Evolutionary conservation across 148 eudicot genomes (phyloP), one percentile per base, ranked within the genome.

Genomic region (Cornus kousa): DNA sequence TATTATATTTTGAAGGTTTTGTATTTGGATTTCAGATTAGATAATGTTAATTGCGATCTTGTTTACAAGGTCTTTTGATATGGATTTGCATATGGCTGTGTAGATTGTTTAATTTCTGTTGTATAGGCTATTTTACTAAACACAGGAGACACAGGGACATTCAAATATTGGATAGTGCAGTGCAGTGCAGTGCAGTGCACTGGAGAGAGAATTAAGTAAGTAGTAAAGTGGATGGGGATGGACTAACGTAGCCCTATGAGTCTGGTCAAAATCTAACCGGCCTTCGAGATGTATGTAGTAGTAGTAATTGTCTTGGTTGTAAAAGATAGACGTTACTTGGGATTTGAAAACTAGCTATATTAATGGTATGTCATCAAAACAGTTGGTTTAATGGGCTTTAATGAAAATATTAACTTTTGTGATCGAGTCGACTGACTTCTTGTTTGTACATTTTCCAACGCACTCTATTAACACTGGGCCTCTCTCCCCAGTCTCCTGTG

Each of bases 261-360:
- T 74, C 48, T 65, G 37, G 78, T 80, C 69, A 80, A 80, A 73
- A 83, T 55, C 33, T 57, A 55, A 9, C 24, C 7, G 19, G 32
- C n/a, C 48, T 64, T 74, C 48, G 32, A 74, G 77, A 74, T 60
- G 48, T n/a, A 28, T 28, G 28, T 28, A 28, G 28, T 28, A 28
- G 28, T 28, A 74, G 64, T 17, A n/a, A 16, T 73, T 75, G 68
- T 71, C 48, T 66, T 72, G 80, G 74, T 68, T 80, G 86, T 77
- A 74, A 76, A 67, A 76, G 71, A 67, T 66, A 28, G 64, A 48
- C 40, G 62, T 46, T 28, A 28, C 28, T 28, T 67, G 64, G 72
- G 79, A 76, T 66, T 66, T 75, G 70, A 66, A 75, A 71, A 20
- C 20, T 68, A 35, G 28, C 28, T 32, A 35, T 35, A 35, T 35